Conservation (phyloP, 2,329 filamentous ascomycete species). For the Trichothecium roseum region DNA sequence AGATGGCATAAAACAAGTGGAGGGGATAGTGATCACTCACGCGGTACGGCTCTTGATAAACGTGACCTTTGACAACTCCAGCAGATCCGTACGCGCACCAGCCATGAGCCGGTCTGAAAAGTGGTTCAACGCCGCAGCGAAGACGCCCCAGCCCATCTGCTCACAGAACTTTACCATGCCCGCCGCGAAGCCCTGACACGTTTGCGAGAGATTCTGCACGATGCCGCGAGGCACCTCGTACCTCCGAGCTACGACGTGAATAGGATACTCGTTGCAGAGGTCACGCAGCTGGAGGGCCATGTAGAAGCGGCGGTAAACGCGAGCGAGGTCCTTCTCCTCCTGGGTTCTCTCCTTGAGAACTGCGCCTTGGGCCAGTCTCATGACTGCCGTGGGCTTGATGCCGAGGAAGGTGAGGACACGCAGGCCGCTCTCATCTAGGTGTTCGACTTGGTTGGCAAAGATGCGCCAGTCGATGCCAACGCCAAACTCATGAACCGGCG, state of each 20-base stretch:
- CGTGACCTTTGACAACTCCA: slow-evolving; percentile 60
- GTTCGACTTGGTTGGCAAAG: slow-evolving; percentile 61
- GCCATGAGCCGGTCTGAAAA: slow-evolving; percentile 65
- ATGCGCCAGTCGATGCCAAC: slow-evolving; percentile 59
- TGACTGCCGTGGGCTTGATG: slow-evolving; percentile 55
- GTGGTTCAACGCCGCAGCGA: slow-evolving; percentile 63
- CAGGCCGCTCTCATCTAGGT: slow-evolving; percentile 59
- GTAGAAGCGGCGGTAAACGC: slow-evolving; percentile 64
- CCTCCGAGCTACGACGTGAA: slow-evolving; percentile 58
- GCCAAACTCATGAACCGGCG: slow-evolving; percentile 52
- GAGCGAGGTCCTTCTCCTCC: slow-evolving; percentile 48
- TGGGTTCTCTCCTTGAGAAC: slow-evolving; percentile 51
- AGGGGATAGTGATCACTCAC: slow-evolving; percentile 24
- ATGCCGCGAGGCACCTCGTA: slow-evolving; percentile 60
- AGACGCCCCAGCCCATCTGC: slow-evolving; percentile 63
- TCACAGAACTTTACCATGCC: slow-evolving; percentile 74
- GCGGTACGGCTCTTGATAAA: slow-evolving; percentile 72
- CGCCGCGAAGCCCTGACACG: slow-evolving; percentile 67
- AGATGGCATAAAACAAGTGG: no score
- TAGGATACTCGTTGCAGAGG: slow-evolving; percentile 64
- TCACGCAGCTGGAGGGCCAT: slow-evolving; percentile 68
- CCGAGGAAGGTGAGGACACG: slow-evolving; percentile 59
- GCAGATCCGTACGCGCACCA: slow-evolving; percentile 58
- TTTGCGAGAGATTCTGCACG: slow-evolving; percentile 63
- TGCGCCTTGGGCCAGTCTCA: slow-evolving; percentile 58